Evolutionary conservation across 2,329 filamentous ascomycete species (phyloP).

Genomic region (Calonectria hongkongensis): DNA sequence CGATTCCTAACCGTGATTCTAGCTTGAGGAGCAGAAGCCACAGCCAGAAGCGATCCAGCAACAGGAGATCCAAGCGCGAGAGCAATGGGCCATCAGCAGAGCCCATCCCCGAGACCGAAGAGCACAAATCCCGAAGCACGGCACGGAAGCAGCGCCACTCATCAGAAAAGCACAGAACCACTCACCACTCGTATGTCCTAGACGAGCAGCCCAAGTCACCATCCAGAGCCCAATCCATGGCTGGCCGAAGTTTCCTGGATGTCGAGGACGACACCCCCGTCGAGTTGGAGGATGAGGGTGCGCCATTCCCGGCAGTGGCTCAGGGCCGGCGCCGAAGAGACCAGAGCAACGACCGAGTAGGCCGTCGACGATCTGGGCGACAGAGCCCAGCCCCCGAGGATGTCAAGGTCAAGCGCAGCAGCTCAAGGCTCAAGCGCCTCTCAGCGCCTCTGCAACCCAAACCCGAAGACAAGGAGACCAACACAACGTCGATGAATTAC

Average conservation of each 20-base stretch:
- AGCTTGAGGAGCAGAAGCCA: constrained; percentile 76
- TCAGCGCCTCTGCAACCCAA: constrained; percentile 69
- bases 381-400: constrained; percentile 69
- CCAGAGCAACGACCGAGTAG: constrained; percentile 67
- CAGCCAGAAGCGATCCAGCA: constrained; percentile 72
- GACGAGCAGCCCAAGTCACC: constrained; percentile 51
- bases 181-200: constrained; percentile 46
- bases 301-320: constrained; percentile 81
- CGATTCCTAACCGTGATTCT: constrained; percentile 81
- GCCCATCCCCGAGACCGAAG: constrained; percentile 66
- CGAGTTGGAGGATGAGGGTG: constrained; percentile 75
- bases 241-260: constrained; percentile 50
- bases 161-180: constrained; percentile 35
- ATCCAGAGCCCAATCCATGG: constrained; percentile 45
- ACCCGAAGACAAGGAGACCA: constrained; percentile 61
- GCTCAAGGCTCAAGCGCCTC: constrained; percentile 75
- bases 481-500: constrained; percentile 70
- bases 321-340: constrained; percentile 74
- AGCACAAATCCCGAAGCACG: constrained; percentile 54
- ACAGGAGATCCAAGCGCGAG: constrained; percentile 69
- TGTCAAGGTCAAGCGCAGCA: constrained; percentile 71
- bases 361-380: constrained; percentile 69
- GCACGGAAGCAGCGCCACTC: constrained; percentile 46
- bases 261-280: constrained; percentile 58
- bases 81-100: constrained; percentile 62